Percentiles rank a stretch among this genome's conserved stretches.
These are phyloP conservation scores for Lentinula novae-zelandiae DNA, from an alignment of 1,284 basidiomycete genomes.

Conservation along the genomic window DNA sequence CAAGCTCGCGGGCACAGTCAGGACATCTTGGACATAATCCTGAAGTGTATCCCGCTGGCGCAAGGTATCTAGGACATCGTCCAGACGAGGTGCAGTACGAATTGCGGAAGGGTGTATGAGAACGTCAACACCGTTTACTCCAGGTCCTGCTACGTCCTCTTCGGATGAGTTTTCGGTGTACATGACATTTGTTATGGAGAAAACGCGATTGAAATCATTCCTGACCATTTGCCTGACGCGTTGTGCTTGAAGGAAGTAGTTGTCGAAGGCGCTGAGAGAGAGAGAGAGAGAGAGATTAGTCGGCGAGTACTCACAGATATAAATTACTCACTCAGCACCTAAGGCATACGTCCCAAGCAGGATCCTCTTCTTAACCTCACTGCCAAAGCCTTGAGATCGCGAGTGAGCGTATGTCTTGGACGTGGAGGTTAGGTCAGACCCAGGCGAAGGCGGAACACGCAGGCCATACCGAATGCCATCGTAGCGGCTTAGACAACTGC, in stretches of 20 bases:
- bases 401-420: constrained; percentile 52
- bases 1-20: constrained; percentile 90
- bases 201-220: constrained; percentile 72
- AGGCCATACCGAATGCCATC: constrained; percentile 80
- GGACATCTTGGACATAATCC: constrained; percentile 84
- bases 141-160: not conserved
- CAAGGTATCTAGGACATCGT: not conserved
- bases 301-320: not conserved
- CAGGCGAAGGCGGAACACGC: constrained; percentile 40
- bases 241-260: constrained; percentile 93
- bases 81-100: constrained; percentile 65
- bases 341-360: constrained; percentile 92
- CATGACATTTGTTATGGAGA: constrained; percentile 52
- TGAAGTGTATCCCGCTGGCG: not conserved
- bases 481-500: constrained; percentile 89
- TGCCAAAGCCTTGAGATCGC: constrained; percentile 72
- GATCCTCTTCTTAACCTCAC: constrained; percentile 85
- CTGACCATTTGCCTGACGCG: constrained; percentile 71
- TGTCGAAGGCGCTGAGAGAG: constrained; percentile 80
- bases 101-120: constrained; percentile 87
- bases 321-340: constrained; percentile 74
- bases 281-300: not conserved
- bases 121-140: constrained; percentile 62
- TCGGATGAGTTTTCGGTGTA: constrained; percentile 8
- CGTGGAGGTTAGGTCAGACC: constrained; percentile 40